Evolutionary conservation across 2,329 filamentous ascomycete genomes (phyloP), one percentile per base, ranked within the genome.

Genomic region (Epichloe gansuensis): DNA sequence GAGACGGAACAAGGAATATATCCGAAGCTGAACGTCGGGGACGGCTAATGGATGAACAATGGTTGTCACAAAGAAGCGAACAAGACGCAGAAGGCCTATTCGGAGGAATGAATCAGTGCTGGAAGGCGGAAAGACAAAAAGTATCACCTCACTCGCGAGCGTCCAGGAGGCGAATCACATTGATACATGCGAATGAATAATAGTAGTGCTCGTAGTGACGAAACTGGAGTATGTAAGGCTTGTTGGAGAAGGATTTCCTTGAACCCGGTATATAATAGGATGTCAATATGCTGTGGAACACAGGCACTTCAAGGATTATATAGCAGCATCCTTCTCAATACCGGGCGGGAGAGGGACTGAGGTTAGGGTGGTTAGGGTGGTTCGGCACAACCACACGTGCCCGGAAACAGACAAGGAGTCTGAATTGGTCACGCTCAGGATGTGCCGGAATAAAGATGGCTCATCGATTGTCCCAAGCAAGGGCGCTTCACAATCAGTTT

Each of bases 251-350:
- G 41, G 17, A 44, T 27, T 7, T 45, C 41, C 4, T n/a, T 3
- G 4, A 39, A 13, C 11, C 31, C 27, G 27, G 49, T 13, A 44
- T 34, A 40, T 39, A 45, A 40, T 27, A 27, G 44, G 36, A 45
- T 40, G 51, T 34, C 23, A 48, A 45, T 48, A 36, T 48, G 42
- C 34, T 53, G 41, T 49, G 51, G 17, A 38, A 40, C 49, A 41
- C 17, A 17, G 25, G 36, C 27, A 27, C 38, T 47, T 51, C 38
- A 40, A 23, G 43, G 11, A 23, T 15, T 40, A 39, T 36, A 31
- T 4, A 8, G 31, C 42, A 39, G 17, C 35, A 46, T 43, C 9
- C 13, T 43, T 12, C 42, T 40, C 21, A 21, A 31, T 34, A 35
- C 45, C 34, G 40, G 42, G 49, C 43, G 21, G 31, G 31, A 27